phyloP scores from a whole-genome alignment of 2,329 filamentous ascomycete species.

The Nemania abortiva region DNA sequence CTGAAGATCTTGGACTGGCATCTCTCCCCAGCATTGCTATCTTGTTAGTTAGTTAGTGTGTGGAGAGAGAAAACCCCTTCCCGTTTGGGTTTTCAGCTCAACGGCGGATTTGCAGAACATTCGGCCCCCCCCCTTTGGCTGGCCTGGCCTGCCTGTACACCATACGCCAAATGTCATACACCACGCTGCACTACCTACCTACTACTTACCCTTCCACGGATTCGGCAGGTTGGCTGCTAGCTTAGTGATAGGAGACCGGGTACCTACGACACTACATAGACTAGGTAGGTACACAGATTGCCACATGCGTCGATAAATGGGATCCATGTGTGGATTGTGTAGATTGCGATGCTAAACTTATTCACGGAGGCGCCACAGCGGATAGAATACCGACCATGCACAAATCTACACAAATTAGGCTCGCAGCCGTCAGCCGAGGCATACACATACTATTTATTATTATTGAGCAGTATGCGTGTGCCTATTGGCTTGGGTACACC shows the following conservation, averaged over 20 bases:
- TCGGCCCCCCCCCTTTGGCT: not conserved
- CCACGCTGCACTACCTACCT: not conserved
- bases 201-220: not conserved
- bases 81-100: constrained; percentile 34
- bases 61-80: constrained; percentile 24
- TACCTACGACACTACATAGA: not conserved
- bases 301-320: constrained; percentile 27
- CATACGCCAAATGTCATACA: not conserved
- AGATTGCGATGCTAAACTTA: constrained; percentile 27
- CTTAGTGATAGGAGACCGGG: constrained; percentile 8
- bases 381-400: constrained; percentile 7
- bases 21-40: constrained; percentile 23
- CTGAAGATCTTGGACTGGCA: constrained; percentile 21
- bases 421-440: constrained; percentile 31
- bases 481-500: not conserved
- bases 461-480: not conserved
- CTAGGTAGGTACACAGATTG: constrained; percentile 5
- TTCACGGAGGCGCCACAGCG: constrained; percentile 31
- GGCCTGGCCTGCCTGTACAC: constrained; percentile 23
- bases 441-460: constrained; percentile 13
- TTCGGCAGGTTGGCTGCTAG: constrained; percentile 29
- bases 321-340: constrained; percentile 19
- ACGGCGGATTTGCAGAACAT: constrained; percentile 24
- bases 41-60: constrained; percentile 19
- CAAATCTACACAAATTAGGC: constrained; percentile 1